These are phyloP conservation scores for Nepenthes mirabilis DNA, from an alignment of 148 eudicot species.

Conservation along the genomic window DNA sequence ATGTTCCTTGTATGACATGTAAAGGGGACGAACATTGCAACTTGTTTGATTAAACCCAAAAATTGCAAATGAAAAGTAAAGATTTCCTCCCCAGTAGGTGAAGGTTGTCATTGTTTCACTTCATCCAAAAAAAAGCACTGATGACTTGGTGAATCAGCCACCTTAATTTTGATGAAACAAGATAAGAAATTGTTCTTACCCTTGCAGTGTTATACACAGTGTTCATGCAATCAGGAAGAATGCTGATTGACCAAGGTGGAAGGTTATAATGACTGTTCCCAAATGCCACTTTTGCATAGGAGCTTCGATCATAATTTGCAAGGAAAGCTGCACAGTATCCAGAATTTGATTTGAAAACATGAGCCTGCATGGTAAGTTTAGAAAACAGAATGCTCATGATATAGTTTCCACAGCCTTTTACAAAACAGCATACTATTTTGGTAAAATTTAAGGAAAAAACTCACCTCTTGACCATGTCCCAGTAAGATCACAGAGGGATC, in stretches of 20 bases:
- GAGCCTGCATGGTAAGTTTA: conserved; percentile 30
- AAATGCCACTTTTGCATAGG: conserved; percentile 43
- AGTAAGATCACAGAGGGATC: conserved; percentile 35
- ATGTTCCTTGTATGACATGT: too few species aligned
- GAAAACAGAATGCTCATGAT: not conserved
- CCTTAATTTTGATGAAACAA: not conserved
- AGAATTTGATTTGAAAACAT: conserved; percentile 42
- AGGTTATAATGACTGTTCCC: conserved; percentile 37
- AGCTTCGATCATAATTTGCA: conserved; percentile 42
- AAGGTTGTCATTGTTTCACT: not conserved
- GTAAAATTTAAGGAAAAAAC: conserved; percentile 2
- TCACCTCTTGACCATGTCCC: conserved; percentile 64
- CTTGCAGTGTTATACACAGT: conserved; percentile 69
- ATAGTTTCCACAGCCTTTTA: not conserved
- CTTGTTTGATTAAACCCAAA: too few species aligned
- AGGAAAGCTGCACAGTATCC: conserved; percentile 87
- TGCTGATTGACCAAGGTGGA: conserved; percentile 90
- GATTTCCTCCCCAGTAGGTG: too few species aligned
- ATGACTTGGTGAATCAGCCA: too few species aligned
- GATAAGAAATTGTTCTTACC: conserved; percentile 26
- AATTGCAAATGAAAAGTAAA: not conserved
- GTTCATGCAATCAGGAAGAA: conserved; percentile 83
- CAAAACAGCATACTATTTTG: not conserved
- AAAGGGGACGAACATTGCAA: too few species aligned
- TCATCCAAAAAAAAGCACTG: not conserved